phyloP scores from a whole-genome alignment of 768 basidiomycete genomes.

The Trametes coccinea region DNA sequence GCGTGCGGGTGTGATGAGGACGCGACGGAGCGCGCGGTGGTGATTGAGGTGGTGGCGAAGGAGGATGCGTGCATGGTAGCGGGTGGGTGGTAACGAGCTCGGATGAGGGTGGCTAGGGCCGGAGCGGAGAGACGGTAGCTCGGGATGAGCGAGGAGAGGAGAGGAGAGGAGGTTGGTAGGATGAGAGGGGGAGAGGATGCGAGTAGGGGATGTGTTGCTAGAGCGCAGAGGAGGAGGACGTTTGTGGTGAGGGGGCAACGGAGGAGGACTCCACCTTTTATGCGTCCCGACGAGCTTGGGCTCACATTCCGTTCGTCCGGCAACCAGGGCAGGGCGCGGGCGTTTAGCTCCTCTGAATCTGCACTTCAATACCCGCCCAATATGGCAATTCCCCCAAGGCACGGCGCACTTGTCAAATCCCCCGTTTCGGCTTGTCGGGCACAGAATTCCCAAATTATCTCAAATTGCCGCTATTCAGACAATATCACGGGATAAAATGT shows the following conservation, averaged over 20 bases:
- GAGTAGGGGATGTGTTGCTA: background rate
- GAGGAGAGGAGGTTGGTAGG: constrained; percentile 10
- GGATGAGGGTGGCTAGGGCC: constrained; percentile 5
- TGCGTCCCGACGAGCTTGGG: constrained; percentile 5
- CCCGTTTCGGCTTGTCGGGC: constrained; percentile 4
- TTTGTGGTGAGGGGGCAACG: constrained; percentile 22
- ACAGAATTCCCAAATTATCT: background rate
- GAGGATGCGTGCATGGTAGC: constrained; percentile 20
- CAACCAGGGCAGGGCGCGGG: constrained; percentile 4
- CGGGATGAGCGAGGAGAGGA: constrained; percentile 11
- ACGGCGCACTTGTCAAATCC: constrained; percentile 3
- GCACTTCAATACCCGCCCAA: constrained; percentile 7
- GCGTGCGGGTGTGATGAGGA: constrained; percentile 19
- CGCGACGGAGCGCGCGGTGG: constrained; percentile 17
- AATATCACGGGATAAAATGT: background rate
- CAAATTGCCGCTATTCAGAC: background rate
- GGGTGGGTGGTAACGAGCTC: constrained; percentile 6
- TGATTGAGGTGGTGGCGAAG: constrained; percentile 2
- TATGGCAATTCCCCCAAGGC: constrained; percentile 6
- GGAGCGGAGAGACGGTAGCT: constrained; percentile 5
- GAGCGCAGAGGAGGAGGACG: constrained; percentile 10
- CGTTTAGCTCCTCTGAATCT: background rate
- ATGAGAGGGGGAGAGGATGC: constrained; percentile 4
- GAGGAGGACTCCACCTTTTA: constrained; percentile 20
- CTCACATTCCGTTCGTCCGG: constrained; percentile 16